Base-by-base conservation (phyloP, 768 basidiomycete species). In the Candolleomyces aberdarensis region DNA sequence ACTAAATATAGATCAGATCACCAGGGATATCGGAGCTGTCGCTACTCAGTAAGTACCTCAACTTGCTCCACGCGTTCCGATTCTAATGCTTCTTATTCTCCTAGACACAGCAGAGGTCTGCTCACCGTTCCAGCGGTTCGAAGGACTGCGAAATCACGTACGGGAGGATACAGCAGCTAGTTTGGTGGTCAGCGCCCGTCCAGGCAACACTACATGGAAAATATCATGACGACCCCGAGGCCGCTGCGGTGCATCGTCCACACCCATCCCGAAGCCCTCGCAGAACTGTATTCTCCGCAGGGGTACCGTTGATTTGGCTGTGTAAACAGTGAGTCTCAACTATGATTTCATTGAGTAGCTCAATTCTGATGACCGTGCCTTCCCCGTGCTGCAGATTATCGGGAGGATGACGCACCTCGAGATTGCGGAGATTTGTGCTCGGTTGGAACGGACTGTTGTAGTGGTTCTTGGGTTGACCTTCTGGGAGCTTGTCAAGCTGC, bases 401-500 rank as follows among this genome's bases (percentile, higher is more conserved):
- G 93, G 93, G 5, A 83, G 91, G 64, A 80, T 92, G 72, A 78
- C 86, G 11, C 84, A 85, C 67, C 83, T 96, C n/a, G 92, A 95
- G 72, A 94, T 96, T 62, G 93, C 92, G 49, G 94, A 95, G 75
- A 88, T 95, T 75, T 91, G 89, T 63, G 92, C 92, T 14, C 81
- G 92, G 57, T 92, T 90, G 93, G 94, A 3, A 88, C 91, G 7
- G 94, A 91, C 68, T 93, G 91, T 66, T 93, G 93, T 14, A 90
- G 89, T 77, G 95, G 53, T 95, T 94, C 83, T 95, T 58, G 94
- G 95, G 75, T 76, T 95, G 50, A 84, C 92, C 62, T 96, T 95
- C 76, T 82, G 88, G 19, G 90, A 91, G 64, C 83, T 96, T 17
- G 87, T 96, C 56, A 83, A 83, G 72, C 89, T 79, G 68, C 59